Percentiles rank a stretch among this genome's conserved stretches.
Conservation (phyloP, 106 monocot genomes). For the Xerophyta viscosa region DNA sequence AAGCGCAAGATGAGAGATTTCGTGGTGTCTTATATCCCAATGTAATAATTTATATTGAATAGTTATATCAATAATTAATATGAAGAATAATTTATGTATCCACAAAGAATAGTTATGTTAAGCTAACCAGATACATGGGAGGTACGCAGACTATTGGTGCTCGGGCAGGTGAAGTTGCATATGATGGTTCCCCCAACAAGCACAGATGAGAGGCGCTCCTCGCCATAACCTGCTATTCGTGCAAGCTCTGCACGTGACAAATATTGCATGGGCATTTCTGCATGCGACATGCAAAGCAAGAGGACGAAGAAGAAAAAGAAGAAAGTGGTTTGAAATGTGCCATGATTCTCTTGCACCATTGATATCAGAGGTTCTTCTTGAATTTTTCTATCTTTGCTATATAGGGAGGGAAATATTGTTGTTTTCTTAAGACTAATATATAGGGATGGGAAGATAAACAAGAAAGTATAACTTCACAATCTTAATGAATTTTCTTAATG, state of each 20-base stretch:
- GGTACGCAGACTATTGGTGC: slow-evolving; percentile 8
- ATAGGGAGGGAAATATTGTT: too few relatives aligned
- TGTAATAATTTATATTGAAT: too few relatives aligned
- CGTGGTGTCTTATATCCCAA: too few relatives aligned
- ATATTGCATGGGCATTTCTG: slow-evolving; percentile 9
- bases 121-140: slow-evolving; percentile 32
- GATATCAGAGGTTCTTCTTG: neutral
- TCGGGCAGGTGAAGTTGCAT: slow-evolving; percentile 29
- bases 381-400: neutral
- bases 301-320: slow-evolving; percentile 6
- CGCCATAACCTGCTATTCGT: slow-evolving; percentile 57
- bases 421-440: too few relatives aligned
- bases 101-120: too few relatives aligned
- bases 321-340: neutral
- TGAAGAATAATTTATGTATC: neutral
- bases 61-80: neutral
- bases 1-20: too few relatives aligned
- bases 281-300: neutral
- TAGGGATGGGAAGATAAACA: too few relatives aligned
- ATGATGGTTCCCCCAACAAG: slow-evolving; percentile 42
- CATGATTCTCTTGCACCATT: neutral
- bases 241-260: slow-evolving; percentile 36
- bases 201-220: slow-evolving; percentile 67
- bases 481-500: too few relatives aligned
- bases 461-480: too few relatives aligned